Evolutionary conservation across 352 stramenopile species (phyloP).

Genomic region (Globisporangium spinosum): DNA sequence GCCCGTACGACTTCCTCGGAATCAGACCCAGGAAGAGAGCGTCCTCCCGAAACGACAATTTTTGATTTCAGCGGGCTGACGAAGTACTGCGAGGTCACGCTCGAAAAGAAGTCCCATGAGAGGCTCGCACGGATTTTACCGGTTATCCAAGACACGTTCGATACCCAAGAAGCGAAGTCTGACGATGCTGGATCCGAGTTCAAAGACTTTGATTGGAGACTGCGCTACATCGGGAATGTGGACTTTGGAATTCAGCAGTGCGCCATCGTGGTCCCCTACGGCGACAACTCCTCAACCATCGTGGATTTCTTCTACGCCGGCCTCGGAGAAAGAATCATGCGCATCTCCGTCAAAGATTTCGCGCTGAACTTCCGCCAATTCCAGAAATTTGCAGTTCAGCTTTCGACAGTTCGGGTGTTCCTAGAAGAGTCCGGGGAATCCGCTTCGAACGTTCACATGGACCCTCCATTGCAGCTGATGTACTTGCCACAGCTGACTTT

Average conservation of each 20-base stretch:
- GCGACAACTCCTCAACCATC: conserved; percentile 15
- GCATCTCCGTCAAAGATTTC: conserved; percentile 33
- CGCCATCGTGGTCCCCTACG: conserved; percentile 34
- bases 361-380: conserved; percentile 51
- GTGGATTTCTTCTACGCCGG: conserved; percentile 11
- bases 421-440: conserved; percentile 10
- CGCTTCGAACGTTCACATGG: background rate
- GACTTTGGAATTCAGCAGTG: conserved; percentile 42
- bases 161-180: conserved; percentile 26
- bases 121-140: conserved; percentile 15
- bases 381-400: conserved; percentile 42
- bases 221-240: conserved; percentile 46
- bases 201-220: conserved; percentile 26
- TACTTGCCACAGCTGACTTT: conserved; percentile 26
- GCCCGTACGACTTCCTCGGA: background rate
- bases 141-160: conserved; percentile 36
- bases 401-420: conserved; percentile 21
- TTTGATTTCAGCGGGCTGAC: conserved; percentile 34
- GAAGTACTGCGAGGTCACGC: conserved; percentile 18
- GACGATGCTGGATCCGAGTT: background rate
- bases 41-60: conserved; percentile 16
- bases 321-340: conserved; percentile 27
- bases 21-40: background rate
- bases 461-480: conserved; percentile 20
- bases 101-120: conserved; percentile 8